Percentiles rank a stretch among this genome's conserved stretches.
Evolutionary conservation across 1,139 yeast species (phyloP).

Genomic region (Debaryomycetaceae sp.): DNA sequence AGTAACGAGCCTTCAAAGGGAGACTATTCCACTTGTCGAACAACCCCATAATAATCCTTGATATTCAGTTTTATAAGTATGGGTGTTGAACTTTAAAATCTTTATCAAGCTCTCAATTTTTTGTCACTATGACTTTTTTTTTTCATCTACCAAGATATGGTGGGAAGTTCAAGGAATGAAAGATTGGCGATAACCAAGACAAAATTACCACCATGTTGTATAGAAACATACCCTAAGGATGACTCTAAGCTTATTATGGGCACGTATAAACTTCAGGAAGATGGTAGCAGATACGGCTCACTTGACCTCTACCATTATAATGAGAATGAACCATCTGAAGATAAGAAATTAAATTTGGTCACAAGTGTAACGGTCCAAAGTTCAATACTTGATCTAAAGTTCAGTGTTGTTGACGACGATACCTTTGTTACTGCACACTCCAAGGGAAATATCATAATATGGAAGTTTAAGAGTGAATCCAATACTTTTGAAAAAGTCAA

Average conservation of each 20-base stretch:
- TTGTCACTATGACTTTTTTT: too few species aligned
- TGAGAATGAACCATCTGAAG: constrained; percentile 5
- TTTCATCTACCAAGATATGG: constrained; percentile 8
- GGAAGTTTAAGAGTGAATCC: constrained; percentile 41
- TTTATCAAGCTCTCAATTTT: too few species aligned
- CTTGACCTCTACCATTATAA: constrained; percentile 55
- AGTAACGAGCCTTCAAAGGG: constrained; percentile 50
- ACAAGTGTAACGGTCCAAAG: constrained; percentile 37
- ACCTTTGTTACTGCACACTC: constrained; percentile 70
- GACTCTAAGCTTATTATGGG: constrained; percentile 58
- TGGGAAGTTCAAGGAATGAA: constrained; percentile 9
- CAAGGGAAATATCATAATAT: constrained; percentile 66
- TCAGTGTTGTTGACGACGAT: constrained; percentile 51
- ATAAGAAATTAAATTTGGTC: constrained; percentile 18
- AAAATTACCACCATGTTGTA: constrained; percentile 77
- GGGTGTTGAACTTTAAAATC: too few species aligned
- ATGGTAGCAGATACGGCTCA: constrained; percentile 66
- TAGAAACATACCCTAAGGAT: constrained; percentile 56
- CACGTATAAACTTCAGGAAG: constrained; percentile 68
- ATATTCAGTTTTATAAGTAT: too few species aligned
- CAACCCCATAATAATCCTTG: constrained; percentile 27
- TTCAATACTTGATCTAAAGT: constrained; percentile 75
- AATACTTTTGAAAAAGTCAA: constrained; percentile 10
- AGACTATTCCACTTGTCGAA: constrained; percentile 47
- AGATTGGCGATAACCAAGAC: constrained; percentile 34